phyloP scores from a whole-genome alignment of 2,329 filamentous ascomycete species.

The Trichoderma polysporum region DNA sequence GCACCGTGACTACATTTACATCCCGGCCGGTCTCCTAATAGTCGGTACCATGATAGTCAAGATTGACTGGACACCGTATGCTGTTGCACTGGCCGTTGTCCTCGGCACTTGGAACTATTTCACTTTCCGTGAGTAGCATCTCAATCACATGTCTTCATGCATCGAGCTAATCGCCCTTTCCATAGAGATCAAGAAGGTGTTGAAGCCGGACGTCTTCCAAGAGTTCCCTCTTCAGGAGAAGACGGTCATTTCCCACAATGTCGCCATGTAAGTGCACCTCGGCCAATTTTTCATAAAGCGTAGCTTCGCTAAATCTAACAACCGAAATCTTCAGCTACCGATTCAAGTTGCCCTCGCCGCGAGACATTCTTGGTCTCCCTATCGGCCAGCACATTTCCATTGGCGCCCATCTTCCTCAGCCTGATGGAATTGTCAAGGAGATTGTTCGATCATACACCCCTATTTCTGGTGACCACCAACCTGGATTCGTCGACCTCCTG shows the following conservation, averaged over 20 bases:
- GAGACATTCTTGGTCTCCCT: slow-evolving; percentile 86
- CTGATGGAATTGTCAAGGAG: slow-evolving; percentile 73
- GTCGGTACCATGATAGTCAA: slow-evolving; percentile 76
- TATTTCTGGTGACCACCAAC: slow-evolving; percentile 83
- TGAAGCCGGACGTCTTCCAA: slow-evolving; percentile 86
- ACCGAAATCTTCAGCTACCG: slow-evolving; percentile 66
- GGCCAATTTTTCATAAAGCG: not conserved
- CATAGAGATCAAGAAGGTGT: slow-evolving; percentile 72
- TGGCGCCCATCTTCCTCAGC: slow-evolving; percentile 68
- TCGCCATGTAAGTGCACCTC: slow-evolving; percentile 67
- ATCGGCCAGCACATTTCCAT: slow-evolving; percentile 99
- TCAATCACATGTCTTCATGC: not conserved
- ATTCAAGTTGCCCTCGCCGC: slow-evolving; percentile 76
- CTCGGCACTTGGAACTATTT: slow-evolving; percentile 72
- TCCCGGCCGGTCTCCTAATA: slow-evolving; percentile 77
- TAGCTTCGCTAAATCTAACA: not conserved
- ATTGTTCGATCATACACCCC: slow-evolving; percentile 91
- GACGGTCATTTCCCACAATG: slow-evolving; percentile 95
- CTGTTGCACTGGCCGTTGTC: slow-evolving; percentile 62
- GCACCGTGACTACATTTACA: slow-evolving; percentile 77
- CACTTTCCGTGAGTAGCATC: slow-evolving; percentile 60
- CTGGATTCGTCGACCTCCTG: slow-evolving; percentile 91
- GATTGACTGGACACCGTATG: slow-evolving; percentile 72
- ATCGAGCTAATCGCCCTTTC: slow-evolving; percentile 22
- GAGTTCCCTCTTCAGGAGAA: slow-evolving; percentile 93